Base-by-base conservation (phyloP, 2,329 filamentous ascomycete genomes). In the Cladophialophora psammophila region DNA sequence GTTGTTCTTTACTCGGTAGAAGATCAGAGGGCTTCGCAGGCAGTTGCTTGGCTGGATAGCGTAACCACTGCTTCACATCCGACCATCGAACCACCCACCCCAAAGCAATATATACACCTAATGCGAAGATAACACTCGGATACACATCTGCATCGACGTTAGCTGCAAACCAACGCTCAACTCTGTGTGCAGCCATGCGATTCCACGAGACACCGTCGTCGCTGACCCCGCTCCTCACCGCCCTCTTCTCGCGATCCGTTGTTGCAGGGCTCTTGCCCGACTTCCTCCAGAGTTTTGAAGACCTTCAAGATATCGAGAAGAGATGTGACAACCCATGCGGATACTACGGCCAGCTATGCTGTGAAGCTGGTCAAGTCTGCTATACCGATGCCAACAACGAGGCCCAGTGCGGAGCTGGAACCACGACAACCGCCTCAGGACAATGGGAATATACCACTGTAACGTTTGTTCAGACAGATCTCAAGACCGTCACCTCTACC, bases 391-490 rank as follows among this genome's bases (percentile, higher is more conserved):
- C 76, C 66, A 77, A 76, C 66, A 76, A 80, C 66, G 77, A 86
- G 75, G 85, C 85, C 45, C 78, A 80, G 69, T 87, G 85, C 72
- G 73, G 75, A 36, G 72, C 72, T 32, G 70, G 71, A 60, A 59
- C 59, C n/a, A 73, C 71, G 6, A 72, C 70, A 10, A 38, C 64
- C n/a, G 69, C 70, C 60, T 73, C 68, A 50, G 77, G 72, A 61
- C 73, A 74, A 13, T 88, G 86, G 85, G 75, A 84, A 68, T 84
- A 83, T 76, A 86, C 80, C 73, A 89, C 87, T 18, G 85, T 85
- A 2, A 87, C 84, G 5, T 88, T 79, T 72, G 80, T 85, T 12
- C 82, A 87, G 74, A 88, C 85, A 12, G 83, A 84, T 60, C 77
- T 82, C 6, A 75, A 83, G 52, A 87, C 86, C 2, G 78, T 80